These are phyloP conservation scores for Fusarium annulatum DNA, from an alignment of 2,329 filamentous ascomycete species.

Conservation along the genomic window DNA sequence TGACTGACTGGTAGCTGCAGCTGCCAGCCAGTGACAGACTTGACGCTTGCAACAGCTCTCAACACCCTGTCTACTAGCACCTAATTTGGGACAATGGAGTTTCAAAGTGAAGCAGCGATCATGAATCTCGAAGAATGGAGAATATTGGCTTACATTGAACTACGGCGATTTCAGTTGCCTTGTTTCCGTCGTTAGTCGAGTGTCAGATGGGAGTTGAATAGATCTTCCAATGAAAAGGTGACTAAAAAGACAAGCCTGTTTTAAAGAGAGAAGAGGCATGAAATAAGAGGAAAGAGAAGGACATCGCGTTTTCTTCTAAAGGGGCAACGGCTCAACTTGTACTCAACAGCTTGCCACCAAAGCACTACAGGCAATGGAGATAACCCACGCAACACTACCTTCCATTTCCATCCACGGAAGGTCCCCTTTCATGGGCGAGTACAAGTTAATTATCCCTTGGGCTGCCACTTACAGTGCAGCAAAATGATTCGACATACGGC, in stretches of 20 bases:
- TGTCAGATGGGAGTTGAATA: slow-evolving; percentile 12
- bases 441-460: slow-evolving; percentile 11
- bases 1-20: slow-evolving; percentile 6
- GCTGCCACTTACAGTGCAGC: neutral
- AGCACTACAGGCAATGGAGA: slow-evolving; percentile 13
- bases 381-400: slow-evolving; percentile 17
- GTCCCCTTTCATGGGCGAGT: slow-evolving; percentile 13
- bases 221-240: neutral
- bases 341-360: slow-evolving; percentile 20
- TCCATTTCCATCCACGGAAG: neutral
- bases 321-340: slow-evolving; percentile 33
- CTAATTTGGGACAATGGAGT: neutral
- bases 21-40: slow-evolving; percentile 22
- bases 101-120: neutral
- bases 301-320: neutral
- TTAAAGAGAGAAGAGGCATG: neutral
- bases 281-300: neutral
- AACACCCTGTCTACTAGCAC: neutral
- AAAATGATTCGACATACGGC: slow-evolving; percentile 33
- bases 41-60: slow-evolving; percentile 2
- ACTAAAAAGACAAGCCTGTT: neutral
- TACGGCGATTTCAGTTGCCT: neutral
- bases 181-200: neutral
- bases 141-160: slow-evolving; percentile 13
- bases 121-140: neutral